phyloP scores from a whole-genome alignment of 2,329 filamentous ascomycete species.

The Colletotrichum limetticola region DNA sequence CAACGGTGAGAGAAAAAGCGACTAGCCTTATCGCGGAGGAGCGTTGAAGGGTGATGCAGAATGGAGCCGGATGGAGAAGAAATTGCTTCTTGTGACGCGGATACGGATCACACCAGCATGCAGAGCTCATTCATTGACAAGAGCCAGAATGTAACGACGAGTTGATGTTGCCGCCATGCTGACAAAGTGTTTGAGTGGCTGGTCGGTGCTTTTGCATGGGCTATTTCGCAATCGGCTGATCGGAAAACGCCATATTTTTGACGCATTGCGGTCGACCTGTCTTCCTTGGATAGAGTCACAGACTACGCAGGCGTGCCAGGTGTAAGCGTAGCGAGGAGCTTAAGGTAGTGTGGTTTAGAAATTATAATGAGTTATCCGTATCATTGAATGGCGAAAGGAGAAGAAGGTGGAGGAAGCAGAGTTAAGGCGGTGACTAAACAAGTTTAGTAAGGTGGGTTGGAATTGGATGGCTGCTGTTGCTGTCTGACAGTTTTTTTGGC shows the following conservation, averaged over 20 bases:
- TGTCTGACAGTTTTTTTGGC: neutral
- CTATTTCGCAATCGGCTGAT: conserved; percentile 32
- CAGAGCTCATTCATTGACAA: neutral
- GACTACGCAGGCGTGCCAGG: neutral
- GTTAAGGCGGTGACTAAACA: neutral
- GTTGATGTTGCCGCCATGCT: neutral
- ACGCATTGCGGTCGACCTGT: conserved; percentile 19
- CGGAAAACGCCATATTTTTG: conserved; percentile 28
- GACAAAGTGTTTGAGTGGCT: conserved; percentile 9
- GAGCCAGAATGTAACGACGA: neutral
- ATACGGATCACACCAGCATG: neutral
- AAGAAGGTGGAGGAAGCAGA: conserved; percentile 18
- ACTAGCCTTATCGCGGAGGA: conserved; percentile 14
- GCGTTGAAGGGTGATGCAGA: conserved; percentile 1
- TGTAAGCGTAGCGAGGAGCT: conserved; percentile 14
- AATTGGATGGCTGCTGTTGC: neutral
- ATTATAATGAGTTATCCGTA: neutral
- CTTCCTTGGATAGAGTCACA: neutral
- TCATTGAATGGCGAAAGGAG: conserved; percentile 21
- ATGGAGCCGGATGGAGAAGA: neutral
- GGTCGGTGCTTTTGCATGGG: conserved; percentile 1
- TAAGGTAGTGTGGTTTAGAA: neutral
- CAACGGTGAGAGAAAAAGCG: neutral
- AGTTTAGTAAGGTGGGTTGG: neutral
- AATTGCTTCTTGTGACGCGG: conserved; percentile 23